These are phyloP conservation scores for Botryotinia narcissicola DNA, from an alignment of 2,329 filamentous ascomycete genomes.

Conservation along the genomic window DNA sequence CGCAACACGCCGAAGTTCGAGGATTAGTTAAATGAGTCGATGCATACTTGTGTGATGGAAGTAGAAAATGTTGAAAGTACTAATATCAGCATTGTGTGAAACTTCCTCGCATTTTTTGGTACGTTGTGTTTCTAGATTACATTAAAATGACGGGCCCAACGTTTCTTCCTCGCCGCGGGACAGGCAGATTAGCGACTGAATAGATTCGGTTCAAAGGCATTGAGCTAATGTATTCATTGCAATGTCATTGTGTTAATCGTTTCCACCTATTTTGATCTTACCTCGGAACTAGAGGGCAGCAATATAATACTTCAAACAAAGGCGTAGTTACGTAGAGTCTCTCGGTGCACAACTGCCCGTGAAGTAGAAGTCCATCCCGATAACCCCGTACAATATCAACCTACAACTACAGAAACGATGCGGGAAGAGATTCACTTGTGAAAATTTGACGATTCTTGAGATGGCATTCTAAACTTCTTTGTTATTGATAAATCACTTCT, in stretches of 20 bases:
- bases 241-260: neutral
- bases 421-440: accelerated
- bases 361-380: too few species aligned
- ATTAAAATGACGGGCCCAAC: neutral
- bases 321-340: too few species aligned
- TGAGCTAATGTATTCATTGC: neutral
- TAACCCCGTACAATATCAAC: too few species aligned
- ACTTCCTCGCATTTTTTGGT: neutral
- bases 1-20: neutral
- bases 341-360: too few species aligned
- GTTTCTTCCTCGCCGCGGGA: neutral
- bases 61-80: neutral
- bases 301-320: too few species aligned
- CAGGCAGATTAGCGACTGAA: neutral
- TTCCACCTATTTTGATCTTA: neutral
- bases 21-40: too few species aligned
- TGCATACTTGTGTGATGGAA: neutral
- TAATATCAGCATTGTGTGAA: neutral
- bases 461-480: neutral
- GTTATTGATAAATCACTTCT: neutral
- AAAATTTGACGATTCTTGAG: neutral
- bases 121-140: neutral
- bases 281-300: neutral
- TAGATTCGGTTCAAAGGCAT: neutral
- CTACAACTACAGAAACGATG: neutral